phyloP scores from a whole-genome alignment of 495 filamentous ascomycete genomes.

The Penicillium goetzii region DNA sequence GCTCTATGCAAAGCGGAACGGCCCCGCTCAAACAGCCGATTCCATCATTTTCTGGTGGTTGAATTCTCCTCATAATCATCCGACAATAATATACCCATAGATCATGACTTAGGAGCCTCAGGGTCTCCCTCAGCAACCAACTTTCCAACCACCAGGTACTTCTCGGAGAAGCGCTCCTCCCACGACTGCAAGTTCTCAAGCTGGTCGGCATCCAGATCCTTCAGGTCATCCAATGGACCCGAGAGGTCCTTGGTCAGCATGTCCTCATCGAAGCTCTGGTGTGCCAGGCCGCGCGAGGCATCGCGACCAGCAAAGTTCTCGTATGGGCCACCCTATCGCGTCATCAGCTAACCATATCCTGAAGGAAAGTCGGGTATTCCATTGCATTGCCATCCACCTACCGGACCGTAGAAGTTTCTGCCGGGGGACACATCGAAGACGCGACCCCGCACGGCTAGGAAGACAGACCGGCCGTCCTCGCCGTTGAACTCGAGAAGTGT shows the following conservation, averaged over 20 bases:
- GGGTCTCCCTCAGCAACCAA: slow-evolving; percentile 73
- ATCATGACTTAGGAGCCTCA: slow-evolving; percentile 50
- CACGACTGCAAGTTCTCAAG: slow-evolving; percentile 82
- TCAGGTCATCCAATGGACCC: slow-evolving; percentile 80
- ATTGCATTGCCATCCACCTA: slow-evolving; percentile 29
- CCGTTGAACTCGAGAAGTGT: slow-evolving; percentile 90
- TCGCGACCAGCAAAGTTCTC: slow-evolving; percentile 95
- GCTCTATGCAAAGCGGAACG: not conserved
- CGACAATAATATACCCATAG: not conserved
- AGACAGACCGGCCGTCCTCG: slow-evolving; percentile 70
- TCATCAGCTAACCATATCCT: slow-evolving; percentile 15
- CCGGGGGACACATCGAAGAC: slow-evolving; percentile 89
- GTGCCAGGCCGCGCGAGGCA: slow-evolving; percentile 87
- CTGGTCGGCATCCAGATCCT: slow-evolving; percentile 75
- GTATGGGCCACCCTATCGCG: slow-evolving; percentile 73
- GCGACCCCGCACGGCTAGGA: slow-evolving; percentile 78
- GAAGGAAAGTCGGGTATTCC: not conserved
- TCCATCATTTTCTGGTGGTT: not conserved
- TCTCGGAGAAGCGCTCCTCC: slow-evolving; percentile 91
- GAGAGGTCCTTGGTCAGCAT: slow-evolving; percentile 95
- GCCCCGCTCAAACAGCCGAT: not conserved
- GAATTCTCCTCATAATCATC: not conserved
- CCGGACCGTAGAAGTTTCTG: slow-evolving; percentile 88
- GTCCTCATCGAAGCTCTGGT: slow-evolving; percentile 90
- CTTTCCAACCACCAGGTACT: slow-evolving; percentile 93